These are phyloP conservation scores for Linaria vulgaris DNA, from an alignment of 257 asterid species.

Conservation along the genomic window DNA sequence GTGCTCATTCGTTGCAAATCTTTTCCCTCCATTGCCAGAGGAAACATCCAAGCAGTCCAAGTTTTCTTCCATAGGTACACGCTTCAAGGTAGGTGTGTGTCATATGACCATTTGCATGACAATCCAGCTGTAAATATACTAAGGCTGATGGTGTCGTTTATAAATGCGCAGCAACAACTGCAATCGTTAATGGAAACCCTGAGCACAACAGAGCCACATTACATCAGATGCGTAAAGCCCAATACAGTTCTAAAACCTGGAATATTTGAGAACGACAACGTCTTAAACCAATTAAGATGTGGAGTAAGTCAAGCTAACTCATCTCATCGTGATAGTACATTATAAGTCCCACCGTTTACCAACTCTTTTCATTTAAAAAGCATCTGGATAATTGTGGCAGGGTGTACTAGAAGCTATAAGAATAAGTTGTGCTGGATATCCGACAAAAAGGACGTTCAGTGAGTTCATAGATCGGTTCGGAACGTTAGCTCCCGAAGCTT, in stretches of 20 bases:
- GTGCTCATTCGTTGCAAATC: constrained; percentile 73
- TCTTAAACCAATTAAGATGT: constrained; percentile 85
- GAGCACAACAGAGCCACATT: constrained; percentile 93
- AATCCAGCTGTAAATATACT: neutral
- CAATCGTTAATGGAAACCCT: constrained; percentile 91
- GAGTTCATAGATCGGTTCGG: constrained; percentile 97
- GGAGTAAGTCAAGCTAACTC: constrained; percentile 60
- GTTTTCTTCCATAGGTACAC: constrained; percentile 91
- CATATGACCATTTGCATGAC: constrained; percentile 12
- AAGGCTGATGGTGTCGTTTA: neutral
- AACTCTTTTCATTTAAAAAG: constrained; percentile 22
- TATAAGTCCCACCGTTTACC: constrained; percentile 10
- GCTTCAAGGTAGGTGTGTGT: constrained; percentile 76
- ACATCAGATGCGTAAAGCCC: constrained; percentile 97
- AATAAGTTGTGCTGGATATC: constrained; percentile 96
- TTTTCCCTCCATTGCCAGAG: constrained; percentile 74
- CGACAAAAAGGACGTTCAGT: constrained; percentile 86
- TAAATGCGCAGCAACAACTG: constrained; percentile 76
- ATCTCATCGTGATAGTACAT: constrained; percentile 9
- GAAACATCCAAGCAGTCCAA: constrained; percentile 86
- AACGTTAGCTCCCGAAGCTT: constrained; percentile 74
- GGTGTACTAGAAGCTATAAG: constrained; percentile 97
- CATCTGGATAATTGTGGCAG: constrained; percentile 44
- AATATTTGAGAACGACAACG: constrained; percentile 85
- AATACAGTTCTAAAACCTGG: constrained; percentile 87